A percentile compares a stretch with the other conserved stretches of the same genome.
phyloP scores from a whole-genome alignment of 1,284 basidiomycete species.

The Phellinidium pouzarii region DNA sequence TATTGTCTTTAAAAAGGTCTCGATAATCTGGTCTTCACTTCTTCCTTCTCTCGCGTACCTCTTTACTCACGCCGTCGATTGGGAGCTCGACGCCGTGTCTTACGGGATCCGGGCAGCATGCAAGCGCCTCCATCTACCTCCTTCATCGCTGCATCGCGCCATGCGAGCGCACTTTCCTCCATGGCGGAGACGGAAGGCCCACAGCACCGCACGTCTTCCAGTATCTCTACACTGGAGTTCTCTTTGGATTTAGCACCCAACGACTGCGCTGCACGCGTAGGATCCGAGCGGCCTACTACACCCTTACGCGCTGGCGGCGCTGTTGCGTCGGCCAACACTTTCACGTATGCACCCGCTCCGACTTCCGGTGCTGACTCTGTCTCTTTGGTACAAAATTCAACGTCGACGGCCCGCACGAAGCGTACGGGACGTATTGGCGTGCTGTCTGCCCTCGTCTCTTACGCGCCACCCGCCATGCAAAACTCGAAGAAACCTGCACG shows the following conservation, averaged over 20 bases:
- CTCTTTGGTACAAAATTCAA: background rate
- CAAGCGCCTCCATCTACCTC: background rate
- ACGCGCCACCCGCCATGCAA: background rate
- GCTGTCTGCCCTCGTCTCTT: background rate
- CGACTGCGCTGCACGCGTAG: background rate
- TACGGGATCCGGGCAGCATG: too few relatives aligned
- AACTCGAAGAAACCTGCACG: background rate
- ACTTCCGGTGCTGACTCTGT: background rate
- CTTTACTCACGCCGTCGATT: too few relatives aligned
- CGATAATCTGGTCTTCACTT: too few relatives aligned
- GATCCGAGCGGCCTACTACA: background rate
- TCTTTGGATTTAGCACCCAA: too few relatives aligned
- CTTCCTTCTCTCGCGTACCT: too few relatives aligned
- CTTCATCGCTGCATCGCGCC: background rate
- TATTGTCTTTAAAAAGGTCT: too few relatives aligned
- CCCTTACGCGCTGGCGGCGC: background rate
- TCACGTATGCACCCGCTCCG: background rate
- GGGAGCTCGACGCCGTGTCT: too few relatives aligned
- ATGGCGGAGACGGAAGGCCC: too few relatives aligned
- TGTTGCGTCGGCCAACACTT: background rate
- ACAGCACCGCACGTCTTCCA: background rate
- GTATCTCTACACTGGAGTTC: background rate
- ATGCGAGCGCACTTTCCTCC: background rate
- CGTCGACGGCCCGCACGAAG: background rate
- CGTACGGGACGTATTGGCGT: background rate